Percentiles rank a stretch among this genome's conserved stretches.
Conservation (phyloP, 1,139 yeast genomes). For the Nakaseomyces uthaithaninus region DNA sequence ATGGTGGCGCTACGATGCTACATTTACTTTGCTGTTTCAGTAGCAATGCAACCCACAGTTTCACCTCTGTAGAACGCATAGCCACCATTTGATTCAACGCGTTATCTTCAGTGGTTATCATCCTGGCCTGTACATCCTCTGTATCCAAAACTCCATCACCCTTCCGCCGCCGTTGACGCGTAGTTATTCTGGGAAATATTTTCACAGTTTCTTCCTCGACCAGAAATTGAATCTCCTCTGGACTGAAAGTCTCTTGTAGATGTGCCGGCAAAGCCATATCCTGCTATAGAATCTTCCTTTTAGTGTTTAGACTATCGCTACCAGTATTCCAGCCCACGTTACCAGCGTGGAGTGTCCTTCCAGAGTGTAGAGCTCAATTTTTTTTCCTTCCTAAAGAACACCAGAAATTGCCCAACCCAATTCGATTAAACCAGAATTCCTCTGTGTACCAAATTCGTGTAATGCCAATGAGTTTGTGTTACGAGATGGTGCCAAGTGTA, state of each 20-base stretch:
- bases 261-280: conserved; percentile 58
- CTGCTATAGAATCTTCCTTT: too few relatives aligned
- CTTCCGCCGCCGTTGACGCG: conserved; percentile 19
- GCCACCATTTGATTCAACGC: conserved; percentile 47
- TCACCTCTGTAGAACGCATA: conserved; percentile 62
- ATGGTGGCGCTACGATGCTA: conserved; percentile 74
- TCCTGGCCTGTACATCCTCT: conserved; percentile 15
- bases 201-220: conserved; percentile 73
- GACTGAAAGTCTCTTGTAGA: conserved; percentile 52
- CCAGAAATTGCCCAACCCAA: too few relatives aligned
- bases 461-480: too few relatives aligned
- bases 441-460: too few relatives aligned
- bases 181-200: conserved; percentile 51
- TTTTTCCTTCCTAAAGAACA: too few relatives aligned
- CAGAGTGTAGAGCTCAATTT: too few relatives aligned
- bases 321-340: too few relatives aligned
- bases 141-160: background rate
- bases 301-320: too few relatives aligned
- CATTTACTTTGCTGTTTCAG: conserved; percentile 81
- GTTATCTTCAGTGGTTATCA: conserved; percentile 35
- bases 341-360: too few relatives aligned
- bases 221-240: conserved; percentile 72
- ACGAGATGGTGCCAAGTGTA: too few relatives aligned
- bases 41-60: conserved; percentile 82
- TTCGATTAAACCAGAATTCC: too few relatives aligned